Evolutionary conservation across 2,329 filamentous ascomycete species (phyloP).

Genomic region (Exophiala viscosa): DNA sequence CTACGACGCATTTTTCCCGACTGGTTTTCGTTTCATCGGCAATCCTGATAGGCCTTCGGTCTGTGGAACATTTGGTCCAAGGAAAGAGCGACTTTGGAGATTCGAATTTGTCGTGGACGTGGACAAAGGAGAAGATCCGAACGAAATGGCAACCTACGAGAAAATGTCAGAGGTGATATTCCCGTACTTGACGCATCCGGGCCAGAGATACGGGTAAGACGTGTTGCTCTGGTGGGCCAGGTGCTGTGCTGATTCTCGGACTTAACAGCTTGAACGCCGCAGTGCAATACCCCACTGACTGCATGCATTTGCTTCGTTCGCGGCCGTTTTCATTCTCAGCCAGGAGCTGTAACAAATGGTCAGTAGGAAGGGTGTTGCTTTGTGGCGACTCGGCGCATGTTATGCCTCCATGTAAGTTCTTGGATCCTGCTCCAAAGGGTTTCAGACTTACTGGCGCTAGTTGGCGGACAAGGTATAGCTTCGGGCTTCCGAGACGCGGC

Average conservation of each 20-base stretch:
- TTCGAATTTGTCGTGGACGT: constrained; percentile 38
- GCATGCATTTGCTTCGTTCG: constrained; percentile 46
- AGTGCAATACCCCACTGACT: constrained; percentile 43
- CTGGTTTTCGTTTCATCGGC: constrained; percentile 40
- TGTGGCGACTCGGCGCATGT: constrained; percentile 52
- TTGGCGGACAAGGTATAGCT: constrained; percentile 42
- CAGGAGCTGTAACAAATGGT: constrained; percentile 48
- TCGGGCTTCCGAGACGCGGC: constrained; percentile 40
- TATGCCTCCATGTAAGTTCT: constrained; percentile 46
- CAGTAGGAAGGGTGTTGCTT: constrained; percentile 40
- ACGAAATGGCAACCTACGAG: constrained; percentile 33
- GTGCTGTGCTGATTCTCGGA: not conserved
- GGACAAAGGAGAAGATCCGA: constrained; percentile 31
- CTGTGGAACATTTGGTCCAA: constrained; percentile 44
- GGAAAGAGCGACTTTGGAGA: constrained; percentile 42
- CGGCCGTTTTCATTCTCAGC: constrained; percentile 46
- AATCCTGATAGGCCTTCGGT: constrained; percentile 43
- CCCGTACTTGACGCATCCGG: constrained; percentile 32
- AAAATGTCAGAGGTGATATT: constrained; percentile 29
- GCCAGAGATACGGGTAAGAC: constrained; percentile 22
- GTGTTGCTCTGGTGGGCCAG: not conserved
- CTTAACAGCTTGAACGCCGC: constrained; percentile 8
- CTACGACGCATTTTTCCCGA: constrained; percentile 48
- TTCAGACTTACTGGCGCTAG: constrained; percentile 19
- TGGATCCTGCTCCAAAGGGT: not conserved